These are phyloP conservation scores for Flaveria robusta DNA, from an alignment of 129 eudicot genomes.

Conservation along the genomic window DNA sequence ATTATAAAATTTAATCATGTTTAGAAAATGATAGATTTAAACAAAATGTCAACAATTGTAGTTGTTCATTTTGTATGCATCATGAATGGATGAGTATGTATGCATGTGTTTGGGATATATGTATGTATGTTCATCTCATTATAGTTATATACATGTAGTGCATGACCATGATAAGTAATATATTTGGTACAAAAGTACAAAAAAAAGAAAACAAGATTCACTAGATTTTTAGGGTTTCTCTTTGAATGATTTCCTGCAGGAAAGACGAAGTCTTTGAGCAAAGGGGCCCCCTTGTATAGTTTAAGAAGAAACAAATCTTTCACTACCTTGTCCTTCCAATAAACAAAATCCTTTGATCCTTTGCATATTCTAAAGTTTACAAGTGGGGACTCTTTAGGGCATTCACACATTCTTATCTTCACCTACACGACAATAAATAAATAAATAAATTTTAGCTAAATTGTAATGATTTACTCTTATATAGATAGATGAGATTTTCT, in stretches of 20 bases:
- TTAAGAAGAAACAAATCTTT: conserved; percentile 36
- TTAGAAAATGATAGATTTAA: too few species aligned
- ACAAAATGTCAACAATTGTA: background rate
- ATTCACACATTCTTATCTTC: conserved; percentile 13
- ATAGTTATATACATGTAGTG: background rate
- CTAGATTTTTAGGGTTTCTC: conserved; percentile 26
- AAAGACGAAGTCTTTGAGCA: conserved; percentile 22
- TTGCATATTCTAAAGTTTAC: conserved; percentile 18
- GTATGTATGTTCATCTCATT: background rate
- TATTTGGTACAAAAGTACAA: conserved; percentile 32
- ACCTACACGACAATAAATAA: background rate
- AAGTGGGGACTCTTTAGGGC: conserved; percentile 24
- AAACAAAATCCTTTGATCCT: conserved; percentile 29
- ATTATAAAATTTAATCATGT: too few species aligned
- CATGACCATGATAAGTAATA: conserved; percentile 14
- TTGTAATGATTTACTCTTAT: background rate
- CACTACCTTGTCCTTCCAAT: conserved; percentile 30
- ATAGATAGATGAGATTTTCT: background rate
- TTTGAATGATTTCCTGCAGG: conserved; percentile 31
- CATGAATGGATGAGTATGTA: background rate
- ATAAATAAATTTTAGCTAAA: background rate
- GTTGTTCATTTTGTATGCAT: background rate
- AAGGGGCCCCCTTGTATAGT: conserved; percentile 29
- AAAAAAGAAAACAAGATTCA: conserved; percentile 37
- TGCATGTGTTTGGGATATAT: background rate